phyloP scores from a whole-genome alignment of 2,329 filamentous ascomycete genomes.

The Coniochaeta sp. region DNA sequence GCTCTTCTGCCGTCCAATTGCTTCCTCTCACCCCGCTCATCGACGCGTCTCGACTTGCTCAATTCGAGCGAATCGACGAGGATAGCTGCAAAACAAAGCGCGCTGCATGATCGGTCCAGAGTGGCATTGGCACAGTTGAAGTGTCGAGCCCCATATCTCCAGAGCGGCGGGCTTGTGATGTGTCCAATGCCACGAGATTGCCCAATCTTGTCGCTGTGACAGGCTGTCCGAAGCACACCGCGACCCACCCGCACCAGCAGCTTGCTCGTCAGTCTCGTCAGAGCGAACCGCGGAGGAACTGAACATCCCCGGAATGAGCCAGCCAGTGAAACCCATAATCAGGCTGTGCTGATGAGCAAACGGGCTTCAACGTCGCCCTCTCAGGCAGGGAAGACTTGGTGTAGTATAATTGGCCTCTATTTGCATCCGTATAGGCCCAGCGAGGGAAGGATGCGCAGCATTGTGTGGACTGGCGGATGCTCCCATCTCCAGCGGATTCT shows the following conservation, averaged over 20 bases:
- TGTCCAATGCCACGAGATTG: conserved; percentile 21
- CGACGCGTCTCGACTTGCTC: neutral
- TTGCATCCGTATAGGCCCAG: no score
- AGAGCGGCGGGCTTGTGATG: conserved; percentile 5
- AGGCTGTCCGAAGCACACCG: conserved; percentile 14
- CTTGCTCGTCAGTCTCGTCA: neutral
- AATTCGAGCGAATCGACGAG: neutral
- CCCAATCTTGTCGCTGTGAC: conserved; percentile 21
- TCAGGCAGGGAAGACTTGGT: no score
- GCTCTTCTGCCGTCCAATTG: neutral
- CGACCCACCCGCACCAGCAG: conserved; percentile 5
- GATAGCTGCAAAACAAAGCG: neutral
- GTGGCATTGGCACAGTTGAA: neutral
- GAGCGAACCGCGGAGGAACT: conserved; percentile 18
- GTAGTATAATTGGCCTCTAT: neutral
- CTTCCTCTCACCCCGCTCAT: neutral
- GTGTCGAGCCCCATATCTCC: neutral
- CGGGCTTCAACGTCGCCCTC: neutral
- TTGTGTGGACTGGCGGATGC: neutral
- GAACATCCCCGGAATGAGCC: neutral
- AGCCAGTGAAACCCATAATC: neutral
- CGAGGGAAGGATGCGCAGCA: neutral
- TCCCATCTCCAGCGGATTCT: neutral
- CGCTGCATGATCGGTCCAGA: neutral
- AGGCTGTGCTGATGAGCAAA: neutral